phyloP scores from a whole-genome alignment of 208 protist genomes.

The Trypanosoma cruzi region DNA sequence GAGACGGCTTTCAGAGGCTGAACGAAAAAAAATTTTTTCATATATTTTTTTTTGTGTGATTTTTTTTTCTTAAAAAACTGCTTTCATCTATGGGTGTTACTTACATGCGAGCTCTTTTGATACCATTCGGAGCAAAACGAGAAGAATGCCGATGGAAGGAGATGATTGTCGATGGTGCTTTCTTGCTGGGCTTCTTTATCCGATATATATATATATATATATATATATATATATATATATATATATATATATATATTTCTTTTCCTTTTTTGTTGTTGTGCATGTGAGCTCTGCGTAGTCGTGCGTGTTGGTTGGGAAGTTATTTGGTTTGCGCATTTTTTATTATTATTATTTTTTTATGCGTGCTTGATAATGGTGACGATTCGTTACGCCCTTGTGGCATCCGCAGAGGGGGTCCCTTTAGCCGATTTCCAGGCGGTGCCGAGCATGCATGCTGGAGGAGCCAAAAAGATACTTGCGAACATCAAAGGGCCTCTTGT shows the following conservation, averaged over 20 bases:
- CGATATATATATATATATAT: no score
- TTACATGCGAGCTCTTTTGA: neutral
- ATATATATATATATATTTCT: neutral
- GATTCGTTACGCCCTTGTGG: slow-evolving; percentile 24
- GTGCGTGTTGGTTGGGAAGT: neutral
- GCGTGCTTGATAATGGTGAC: slow-evolving; percentile 5
- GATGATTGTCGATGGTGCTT: no score
- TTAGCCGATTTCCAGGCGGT: slow-evolving; percentile 14
- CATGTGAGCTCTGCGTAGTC: neutral
- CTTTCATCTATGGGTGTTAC: neutral
- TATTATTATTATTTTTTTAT: slow-evolving; percentile 10
- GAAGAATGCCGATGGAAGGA: neutral
- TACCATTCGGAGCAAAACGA: neutral
- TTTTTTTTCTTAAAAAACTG: neutral
- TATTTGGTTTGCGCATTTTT: slow-evolving; percentile 1
- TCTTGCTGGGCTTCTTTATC: no score
- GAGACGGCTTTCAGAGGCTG: slow-evolving; percentile 62
- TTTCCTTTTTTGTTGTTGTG: neutral
- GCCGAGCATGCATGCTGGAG: neutral
- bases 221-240: no score
- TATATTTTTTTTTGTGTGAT: neutral
- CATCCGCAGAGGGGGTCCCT: slow-evolving; percentile 13
- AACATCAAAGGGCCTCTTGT: slow-evolving; percentile 18
- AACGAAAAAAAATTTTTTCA: neutral
- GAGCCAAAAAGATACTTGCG: slow-evolving; percentile 20